These are phyloP conservation scores for Neocucurbitaria cava DNA, from an alignment of 2,329 filamentous ascomycete species.

Conservation along the genomic window DNA sequence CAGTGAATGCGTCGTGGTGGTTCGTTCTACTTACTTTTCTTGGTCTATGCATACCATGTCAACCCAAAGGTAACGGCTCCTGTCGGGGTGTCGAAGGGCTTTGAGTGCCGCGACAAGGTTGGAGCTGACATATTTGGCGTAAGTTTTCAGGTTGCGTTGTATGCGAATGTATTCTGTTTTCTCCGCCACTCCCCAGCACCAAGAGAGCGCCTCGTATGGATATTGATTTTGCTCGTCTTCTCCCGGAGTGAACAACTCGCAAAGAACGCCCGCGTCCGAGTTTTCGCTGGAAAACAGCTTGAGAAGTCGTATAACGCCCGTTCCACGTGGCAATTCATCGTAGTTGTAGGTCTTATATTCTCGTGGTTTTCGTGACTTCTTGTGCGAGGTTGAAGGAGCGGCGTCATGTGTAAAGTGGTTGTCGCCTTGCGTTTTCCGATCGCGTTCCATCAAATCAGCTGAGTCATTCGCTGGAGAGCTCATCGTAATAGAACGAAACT, in stretches of 20 bases:
- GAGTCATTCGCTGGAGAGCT: neutral
- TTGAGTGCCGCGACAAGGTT: conserved; percentile 11
- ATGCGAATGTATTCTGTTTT: conserved; percentile 3
- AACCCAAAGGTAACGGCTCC: conserved; percentile 11
- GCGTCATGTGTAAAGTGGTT: neutral
- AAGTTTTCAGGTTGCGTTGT: neutral
- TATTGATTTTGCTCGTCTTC: neutral
- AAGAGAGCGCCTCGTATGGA: conserved; percentile 29
- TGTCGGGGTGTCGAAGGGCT: conserved; percentile 3
- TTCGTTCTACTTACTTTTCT: neutral
- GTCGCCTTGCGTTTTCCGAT: neutral
- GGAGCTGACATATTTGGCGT: conserved; percentile 1
- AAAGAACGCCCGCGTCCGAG: conserved; percentile 12
- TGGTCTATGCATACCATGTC: conserved; percentile 14
- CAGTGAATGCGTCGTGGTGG: conserved; percentile 4
- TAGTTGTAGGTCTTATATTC: conserved; percentile 13
- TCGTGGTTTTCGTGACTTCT: neutral
- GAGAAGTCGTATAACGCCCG: conserved; percentile 17
- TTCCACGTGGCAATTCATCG: conserved; percentile 3
- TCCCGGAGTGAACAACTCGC: conserved; percentile 12
- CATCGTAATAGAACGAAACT: neutral
- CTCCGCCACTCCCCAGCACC: conserved; percentile 15
- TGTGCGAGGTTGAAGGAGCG: neutral
- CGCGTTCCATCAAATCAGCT: neutral
- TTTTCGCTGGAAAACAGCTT: conserved; percentile 17